phyloP scores from a whole-genome alignment of 2,329 filamentous ascomycete species.

The Monosporascus ibericus region DNA sequence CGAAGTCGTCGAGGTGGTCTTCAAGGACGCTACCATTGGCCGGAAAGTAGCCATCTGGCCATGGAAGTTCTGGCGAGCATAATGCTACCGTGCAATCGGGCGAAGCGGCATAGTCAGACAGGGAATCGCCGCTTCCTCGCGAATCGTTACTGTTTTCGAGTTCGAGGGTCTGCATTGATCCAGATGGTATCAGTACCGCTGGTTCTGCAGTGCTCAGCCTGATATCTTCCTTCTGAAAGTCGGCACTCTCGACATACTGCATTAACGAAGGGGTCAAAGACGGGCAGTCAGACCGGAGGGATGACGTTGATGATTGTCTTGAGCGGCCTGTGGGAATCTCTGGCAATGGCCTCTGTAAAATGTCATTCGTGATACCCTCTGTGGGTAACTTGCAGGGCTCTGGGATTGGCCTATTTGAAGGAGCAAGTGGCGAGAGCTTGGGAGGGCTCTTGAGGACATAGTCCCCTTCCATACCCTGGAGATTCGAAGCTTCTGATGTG shows the following conservation, averaged over 20 bases:
- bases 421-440: constrained; percentile 4
- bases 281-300: constrained; percentile 23
- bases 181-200: constrained; percentile 18
- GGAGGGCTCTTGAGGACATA: constrained; percentile 13
- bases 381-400: constrained; percentile 1
- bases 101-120: constrained; percentile 25
- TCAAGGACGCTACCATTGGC: constrained; percentile 26
- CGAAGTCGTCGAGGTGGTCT: constrained; percentile 21
- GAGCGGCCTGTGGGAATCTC: constrained; percentile 18
- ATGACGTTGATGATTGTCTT: constrained; percentile 20
- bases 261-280: constrained; percentile 26
- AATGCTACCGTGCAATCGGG: constrained; percentile 17
- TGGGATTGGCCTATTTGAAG: neutral
- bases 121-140: constrained; percentile 13
- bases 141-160: constrained; percentile 6
- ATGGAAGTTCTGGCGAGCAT: constrained; percentile 17
- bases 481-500: constrained; percentile 2
- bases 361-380: constrained; percentile 1
- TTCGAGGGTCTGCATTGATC: constrained; percentile 22
- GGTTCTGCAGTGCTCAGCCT: constrained; percentile 20
- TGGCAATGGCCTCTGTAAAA: constrained; percentile 21
- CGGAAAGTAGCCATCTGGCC: constrained; percentile 21
- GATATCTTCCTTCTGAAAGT: constrained; percentile 25
- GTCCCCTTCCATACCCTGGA: constrained; percentile 1
- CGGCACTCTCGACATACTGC: constrained; percentile 25